Conservation (phyloP, 345 rosid genomes). For the Laguncularia racemosa region DNA sequence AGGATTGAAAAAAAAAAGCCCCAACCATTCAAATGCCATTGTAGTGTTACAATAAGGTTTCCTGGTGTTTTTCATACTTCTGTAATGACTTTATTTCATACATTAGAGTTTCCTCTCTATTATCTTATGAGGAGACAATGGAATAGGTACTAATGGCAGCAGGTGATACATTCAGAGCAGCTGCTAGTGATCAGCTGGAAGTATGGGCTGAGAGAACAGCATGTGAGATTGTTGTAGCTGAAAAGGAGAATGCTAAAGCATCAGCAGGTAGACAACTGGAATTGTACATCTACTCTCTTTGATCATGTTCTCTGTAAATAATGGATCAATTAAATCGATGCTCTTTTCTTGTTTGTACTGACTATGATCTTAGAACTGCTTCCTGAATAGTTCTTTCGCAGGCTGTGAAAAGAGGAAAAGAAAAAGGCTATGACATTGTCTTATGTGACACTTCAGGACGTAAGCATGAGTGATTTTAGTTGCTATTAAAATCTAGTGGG, state of each 20-base stretch:
- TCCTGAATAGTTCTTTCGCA: constrained; percentile 77
- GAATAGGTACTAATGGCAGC: constrained; percentile 88
- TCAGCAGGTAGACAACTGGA: constrained; percentile 52
- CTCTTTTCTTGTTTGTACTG: constrained; percentile 18
- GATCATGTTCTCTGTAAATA: background rate
- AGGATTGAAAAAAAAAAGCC: no score
- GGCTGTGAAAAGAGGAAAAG: constrained; percentile 92
- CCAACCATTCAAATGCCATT: no score
- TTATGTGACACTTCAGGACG: constrained; percentile 97
- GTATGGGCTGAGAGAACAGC: constrained; percentile 96
- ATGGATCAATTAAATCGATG: background rate
- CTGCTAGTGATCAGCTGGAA: constrained; percentile 93
- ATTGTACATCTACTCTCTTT: background rate
- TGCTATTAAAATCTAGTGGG: constrained; percentile 1
- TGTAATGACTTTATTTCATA: no score
- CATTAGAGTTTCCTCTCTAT: constrained; percentile 2
- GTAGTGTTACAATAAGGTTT: no score
- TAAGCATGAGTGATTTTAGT: constrained; percentile 31
- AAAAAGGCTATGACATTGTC: constrained; percentile 76
- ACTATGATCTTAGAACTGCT: constrained; percentile 38
- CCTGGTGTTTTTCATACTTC: no score
- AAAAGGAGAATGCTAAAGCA: constrained; percentile 71
- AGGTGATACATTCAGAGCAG: constrained; percentile 98
- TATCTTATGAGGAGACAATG: constrained; percentile 24
- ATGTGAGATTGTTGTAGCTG: constrained; percentile 82